These are phyloP conservation scores for Talaromyces sp. DNA, from an alignment of 2,329 filamentous ascomycete species.

Conservation along the genomic window DNA sequence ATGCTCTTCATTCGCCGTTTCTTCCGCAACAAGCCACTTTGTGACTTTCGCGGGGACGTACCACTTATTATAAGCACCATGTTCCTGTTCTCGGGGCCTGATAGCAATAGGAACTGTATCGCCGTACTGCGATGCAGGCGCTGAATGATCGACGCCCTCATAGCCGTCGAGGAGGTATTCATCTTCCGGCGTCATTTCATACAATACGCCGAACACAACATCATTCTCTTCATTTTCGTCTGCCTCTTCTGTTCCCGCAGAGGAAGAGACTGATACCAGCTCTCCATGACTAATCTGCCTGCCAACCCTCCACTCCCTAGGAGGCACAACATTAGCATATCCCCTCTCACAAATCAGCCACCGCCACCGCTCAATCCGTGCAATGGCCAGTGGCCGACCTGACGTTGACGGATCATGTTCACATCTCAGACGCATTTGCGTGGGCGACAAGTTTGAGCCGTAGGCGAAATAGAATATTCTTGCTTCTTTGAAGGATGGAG, in stretches of 20 bases:
- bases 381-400: constrained; percentile 37
- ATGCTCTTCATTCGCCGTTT: neutral
- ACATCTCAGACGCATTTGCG: constrained; percentile 41
- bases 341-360: constrained; percentile 44
- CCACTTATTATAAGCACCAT: constrained; percentile 40
- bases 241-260: neutral
- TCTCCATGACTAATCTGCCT: constrained; percentile 22
- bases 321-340: constrained; percentile 42
- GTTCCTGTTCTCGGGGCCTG: constrained; percentile 33
- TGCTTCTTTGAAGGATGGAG: neutral
- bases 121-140: constrained; percentile 15
- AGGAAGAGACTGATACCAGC: constrained; percentile 25
- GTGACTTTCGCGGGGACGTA: constrained; percentile 30
- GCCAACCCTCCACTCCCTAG: constrained; percentile 23
- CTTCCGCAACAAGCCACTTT: constrained; percentile 31
- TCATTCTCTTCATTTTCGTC: constrained; percentile 22
- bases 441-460: constrained; percentile 43
- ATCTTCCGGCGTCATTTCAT: constrained; percentile 38
- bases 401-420: constrained; percentile 31
- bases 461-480: constrained; percentile 43
- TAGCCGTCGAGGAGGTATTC: constrained; percentile 35
- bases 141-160: constrained; percentile 34
- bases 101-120: constrained; percentile 19
- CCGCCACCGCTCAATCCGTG: constrained; percentile 36
- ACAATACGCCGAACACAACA: constrained; percentile 40